Percentiles rank a stretch among this genome's conserved stretches.
These are phyloP conservation scores for Cadophora luteo-olivacea DNA, from an alignment of 2,329 filamentous ascomycete genomes.

Conservation along the genomic window DNA sequence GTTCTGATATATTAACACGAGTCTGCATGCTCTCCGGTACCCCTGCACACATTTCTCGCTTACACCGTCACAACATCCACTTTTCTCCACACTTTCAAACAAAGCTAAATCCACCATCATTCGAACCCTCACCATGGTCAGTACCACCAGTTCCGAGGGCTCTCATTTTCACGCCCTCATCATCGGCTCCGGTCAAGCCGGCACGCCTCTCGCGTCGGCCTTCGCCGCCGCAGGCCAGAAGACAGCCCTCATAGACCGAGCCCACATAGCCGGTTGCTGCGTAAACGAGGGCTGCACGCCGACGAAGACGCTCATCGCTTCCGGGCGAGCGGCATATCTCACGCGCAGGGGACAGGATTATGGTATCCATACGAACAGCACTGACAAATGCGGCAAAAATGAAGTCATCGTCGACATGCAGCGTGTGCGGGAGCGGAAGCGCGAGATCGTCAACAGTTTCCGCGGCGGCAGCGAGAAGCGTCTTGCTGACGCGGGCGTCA, in stretches of 20 bases:
- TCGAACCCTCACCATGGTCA: neutral
- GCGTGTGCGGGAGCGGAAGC: constrained; percentile 57
- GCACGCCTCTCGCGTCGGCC: constrained; percentile 56
- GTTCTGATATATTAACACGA: no score
- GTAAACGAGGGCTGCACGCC: constrained; percentile 63
- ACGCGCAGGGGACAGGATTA: constrained; percentile 51
- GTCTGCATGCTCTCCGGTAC: neutral
- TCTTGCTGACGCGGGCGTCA: constrained; percentile 49
- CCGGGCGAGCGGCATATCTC: constrained; percentile 56
- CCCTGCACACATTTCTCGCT: neutral
- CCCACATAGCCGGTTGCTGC: constrained; percentile 59
- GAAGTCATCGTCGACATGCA: constrained; percentile 53
- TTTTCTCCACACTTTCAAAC: neutral
- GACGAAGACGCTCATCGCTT: constrained; percentile 63
- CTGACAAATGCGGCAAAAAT: constrained; percentile 24
- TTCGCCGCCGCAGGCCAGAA: constrained; percentile 53
- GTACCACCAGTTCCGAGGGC: neutral
- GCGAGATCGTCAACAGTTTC: constrained; percentile 59
- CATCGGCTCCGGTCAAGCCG: constrained; percentile 60
- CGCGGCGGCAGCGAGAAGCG: constrained; percentile 54
- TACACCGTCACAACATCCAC: neutral
- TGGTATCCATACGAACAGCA: constrained; percentile 48
- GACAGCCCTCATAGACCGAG: constrained; percentile 55
- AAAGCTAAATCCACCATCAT: neutral
- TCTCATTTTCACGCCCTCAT: constrained; percentile 50